Conservation (phyloP, 257 asterid genomes). For the Solanum gandarillasii region DNA sequence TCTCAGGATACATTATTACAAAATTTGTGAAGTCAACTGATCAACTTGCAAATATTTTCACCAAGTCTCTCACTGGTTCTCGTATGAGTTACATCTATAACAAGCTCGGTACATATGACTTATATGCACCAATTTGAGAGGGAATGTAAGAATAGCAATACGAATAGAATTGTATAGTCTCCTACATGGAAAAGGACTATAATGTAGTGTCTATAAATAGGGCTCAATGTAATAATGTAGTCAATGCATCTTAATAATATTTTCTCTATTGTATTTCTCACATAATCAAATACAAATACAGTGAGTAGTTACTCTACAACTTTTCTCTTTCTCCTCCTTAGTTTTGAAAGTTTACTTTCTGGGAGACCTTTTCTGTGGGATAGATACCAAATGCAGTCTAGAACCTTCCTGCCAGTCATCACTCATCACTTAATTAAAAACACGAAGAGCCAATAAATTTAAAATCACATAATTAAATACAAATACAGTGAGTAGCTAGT, state of each 20-base stretch:
- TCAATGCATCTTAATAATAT: not conserved
- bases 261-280: not conserved
- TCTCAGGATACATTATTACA: not conserved
- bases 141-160: not conserved
- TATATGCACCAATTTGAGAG: not conserved
- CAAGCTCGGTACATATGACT: not conserved
- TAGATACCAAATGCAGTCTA: not conserved
- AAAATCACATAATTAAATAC: not conserved
- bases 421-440: not conserved
- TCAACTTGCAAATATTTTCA: not conserved
- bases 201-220: not conserved
- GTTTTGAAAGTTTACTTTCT: not conserved
- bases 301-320: not conserved
- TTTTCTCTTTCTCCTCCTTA: not conserved
- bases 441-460: not conserved
- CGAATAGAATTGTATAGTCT: not conserved
- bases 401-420: not conserved
- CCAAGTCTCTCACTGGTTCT: not conserved
- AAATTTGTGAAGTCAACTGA: not conserved
- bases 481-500: not conserved
- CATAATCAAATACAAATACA: not conserved
- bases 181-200: not conserved
- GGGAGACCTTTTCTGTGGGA: not conserved
- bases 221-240: not conserved
- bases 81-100: not conserved